These are phyloP conservation scores for Lachnellula hyalina DNA, from an alignment of 2,329 filamentous ascomycete species.

Conservation along the genomic window DNA sequence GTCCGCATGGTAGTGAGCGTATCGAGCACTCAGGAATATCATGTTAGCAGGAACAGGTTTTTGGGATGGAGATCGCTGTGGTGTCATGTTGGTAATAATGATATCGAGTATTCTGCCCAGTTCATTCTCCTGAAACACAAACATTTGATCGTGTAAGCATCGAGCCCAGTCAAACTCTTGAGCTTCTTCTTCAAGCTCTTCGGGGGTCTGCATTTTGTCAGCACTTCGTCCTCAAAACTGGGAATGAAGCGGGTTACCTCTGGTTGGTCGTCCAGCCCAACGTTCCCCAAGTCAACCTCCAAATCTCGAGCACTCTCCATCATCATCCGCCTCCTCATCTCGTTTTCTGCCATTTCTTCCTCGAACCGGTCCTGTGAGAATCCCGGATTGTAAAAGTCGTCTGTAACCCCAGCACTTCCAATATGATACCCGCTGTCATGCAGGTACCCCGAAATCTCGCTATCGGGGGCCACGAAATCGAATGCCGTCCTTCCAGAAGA, in stretches of 20 bases:
- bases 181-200: constrained; percentile 80
- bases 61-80: constrained; percentile 90
- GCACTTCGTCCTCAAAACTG: constrained; percentile 19
- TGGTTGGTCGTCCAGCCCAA: constrained; percentile 91
- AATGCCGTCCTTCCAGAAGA: constrained; percentile 90
- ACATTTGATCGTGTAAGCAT: constrained; percentile 98
- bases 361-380: constrained; percentile 93
- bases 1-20: constrained; percentile 94
- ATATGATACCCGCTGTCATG: constrained; percentile 92
- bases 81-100: constrained; percentile 96
- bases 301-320: constrained; percentile 96
- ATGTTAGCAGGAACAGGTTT: constrained; percentile 97
- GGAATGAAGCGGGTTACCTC: constrained; percentile 55
- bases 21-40: constrained; percentile 89
- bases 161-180: constrained; percentile 95
- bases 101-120: constrained; percentile 89
- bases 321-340: constrained; percentile 96
- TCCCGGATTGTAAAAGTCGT: constrained; percentile 92
- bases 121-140: constrained; percentile 95
- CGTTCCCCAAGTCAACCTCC: constrained; percentile 91
- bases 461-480: constrained; percentile 91
- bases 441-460: constrained; percentile 92
- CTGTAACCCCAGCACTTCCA: constrained; percentile 69
- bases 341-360: constrained; percentile 94
- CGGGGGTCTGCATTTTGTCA: constrained; percentile 48